A percentile compares a stretch with the other conserved stretches of the same genome.
phyloP scores from a whole-genome alignment of 805 yeast species.

The Metschnikowia bowlesiae region DNA sequence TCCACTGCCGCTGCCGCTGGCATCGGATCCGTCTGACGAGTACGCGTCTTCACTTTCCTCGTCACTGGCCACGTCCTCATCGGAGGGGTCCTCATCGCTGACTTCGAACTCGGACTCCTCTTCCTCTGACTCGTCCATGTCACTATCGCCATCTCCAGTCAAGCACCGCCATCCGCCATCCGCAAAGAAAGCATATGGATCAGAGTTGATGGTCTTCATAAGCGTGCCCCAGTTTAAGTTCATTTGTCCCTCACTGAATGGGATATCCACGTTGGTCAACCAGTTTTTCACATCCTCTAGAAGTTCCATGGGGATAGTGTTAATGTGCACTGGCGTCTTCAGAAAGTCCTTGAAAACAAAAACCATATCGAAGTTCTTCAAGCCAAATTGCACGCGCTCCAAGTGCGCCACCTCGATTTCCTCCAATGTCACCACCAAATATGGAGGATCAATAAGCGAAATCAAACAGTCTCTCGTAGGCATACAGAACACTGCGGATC shows the following conservation, averaged over 20 bases:
- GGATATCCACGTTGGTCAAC: conserved; percentile 97
- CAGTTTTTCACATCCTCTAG: conserved; percentile 92
- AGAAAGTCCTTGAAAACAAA: conserved; percentile 90
- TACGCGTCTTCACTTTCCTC: conserved; percentile 38
- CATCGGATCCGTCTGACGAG: conserved; percentile 33
- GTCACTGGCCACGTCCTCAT: conserved; percentile 58
- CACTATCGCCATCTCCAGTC: conserved; percentile 76
- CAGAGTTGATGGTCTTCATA: conserved; percentile 88
- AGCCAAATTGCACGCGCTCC: conserved; percentile 96
- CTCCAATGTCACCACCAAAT: conserved; percentile 81
- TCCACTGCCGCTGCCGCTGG: conserved; percentile 30
- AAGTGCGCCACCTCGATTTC: conserved; percentile 93
- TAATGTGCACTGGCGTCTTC: conserved; percentile 84
- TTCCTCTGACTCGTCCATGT: conserved; percentile 62
- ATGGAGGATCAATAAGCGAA: conserved; percentile 92
- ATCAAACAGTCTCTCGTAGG: conserved; percentile 97
- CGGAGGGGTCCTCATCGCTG: conserved; percentile 55
- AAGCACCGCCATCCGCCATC: conserved; percentile 97
- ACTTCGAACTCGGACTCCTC: conserved; percentile 71
- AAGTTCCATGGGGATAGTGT: conserved; percentile 89
- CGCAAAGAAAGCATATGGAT: conserved; percentile 87
- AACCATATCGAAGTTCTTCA: conserved; percentile 95
- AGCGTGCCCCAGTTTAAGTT: conserved; percentile 94
- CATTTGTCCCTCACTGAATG: conserved; percentile 90
- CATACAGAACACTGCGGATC: conserved; percentile 91